Evolutionary conservation across 139 green algal genomes (phyloP).

Genomic region (Ettlia oleoabundans): DNA sequence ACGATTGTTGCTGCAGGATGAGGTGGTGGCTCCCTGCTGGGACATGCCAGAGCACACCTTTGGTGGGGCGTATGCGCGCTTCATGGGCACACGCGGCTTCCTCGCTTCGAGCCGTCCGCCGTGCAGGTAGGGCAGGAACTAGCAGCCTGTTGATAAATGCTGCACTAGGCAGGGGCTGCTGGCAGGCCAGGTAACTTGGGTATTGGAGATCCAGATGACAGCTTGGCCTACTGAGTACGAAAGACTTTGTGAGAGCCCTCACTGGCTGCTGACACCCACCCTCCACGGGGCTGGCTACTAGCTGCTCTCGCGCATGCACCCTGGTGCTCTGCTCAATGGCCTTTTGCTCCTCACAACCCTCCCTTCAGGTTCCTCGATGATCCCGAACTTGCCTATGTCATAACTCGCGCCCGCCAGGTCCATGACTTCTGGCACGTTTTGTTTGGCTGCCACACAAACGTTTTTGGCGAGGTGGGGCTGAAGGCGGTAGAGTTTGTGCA

Average conservation of each 20-base stretch:
- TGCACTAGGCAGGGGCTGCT: too few species aligned
- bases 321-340: background rate
- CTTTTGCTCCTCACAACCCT: background rate
- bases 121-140: slow-evolving; percentile 57
- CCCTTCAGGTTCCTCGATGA: slow-evolving; percentile 89
- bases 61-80: slow-evolving; percentile 87
- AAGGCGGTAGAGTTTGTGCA: slow-evolving; percentile 95
- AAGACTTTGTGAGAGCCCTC: background rate
- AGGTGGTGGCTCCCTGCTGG: slow-evolving; percentile 56
- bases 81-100: slow-evolving; percentile 91
- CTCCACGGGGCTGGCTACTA: too few species aligned
- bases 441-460: slow-evolving; percentile 93
- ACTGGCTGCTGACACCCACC: too few species aligned
- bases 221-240: too few species aligned
- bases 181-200: too few species aligned
- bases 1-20: slow-evolving; percentile 32
- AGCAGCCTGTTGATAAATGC: too few species aligned
- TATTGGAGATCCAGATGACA: too few species aligned
- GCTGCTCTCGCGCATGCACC: background rate
- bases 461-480: slow-evolving; percentile 94
- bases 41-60: slow-evolving; percentile 76
- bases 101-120: slow-evolving; percentile 85
- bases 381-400: slow-evolving; percentile 91
- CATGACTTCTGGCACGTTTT: slow-evolving; percentile 98
- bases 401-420: slow-evolving; percentile 79